These are phyloP conservation scores for Neofusicoccum ribis DNA, from an alignment of 2,329 filamentous ascomycete species.

Conservation along the genomic window DNA sequence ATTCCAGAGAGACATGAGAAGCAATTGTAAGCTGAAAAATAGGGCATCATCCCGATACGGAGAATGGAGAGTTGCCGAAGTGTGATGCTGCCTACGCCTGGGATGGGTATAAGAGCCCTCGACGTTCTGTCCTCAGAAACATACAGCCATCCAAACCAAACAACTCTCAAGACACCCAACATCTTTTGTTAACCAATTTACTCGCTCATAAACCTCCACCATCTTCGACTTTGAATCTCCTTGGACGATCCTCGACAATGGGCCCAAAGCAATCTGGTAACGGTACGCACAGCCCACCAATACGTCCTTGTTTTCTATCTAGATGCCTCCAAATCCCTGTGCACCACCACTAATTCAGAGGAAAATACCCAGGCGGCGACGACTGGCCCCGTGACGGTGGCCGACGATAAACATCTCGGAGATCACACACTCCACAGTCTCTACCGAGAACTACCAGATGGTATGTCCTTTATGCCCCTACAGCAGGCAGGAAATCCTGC, in stretches of 20 bases:
- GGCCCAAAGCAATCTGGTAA: not conserved
- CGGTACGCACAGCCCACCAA: not conserved
- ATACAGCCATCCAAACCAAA: not conserved
- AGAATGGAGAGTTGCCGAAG: not conserved
- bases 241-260: not conserved
- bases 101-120: not conserved
- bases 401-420: not conserved
- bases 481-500: too few species aligned
- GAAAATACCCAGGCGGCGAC: not conserved
- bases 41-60: not conserved
- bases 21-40: not conserved
- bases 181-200: not conserved
- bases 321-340: too few species aligned
- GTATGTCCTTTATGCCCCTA: not conserved
- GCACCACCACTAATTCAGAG: not conserved
- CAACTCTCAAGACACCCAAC: not conserved
- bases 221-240: not conserved
- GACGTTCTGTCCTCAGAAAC: not conserved
- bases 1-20: not conserved
- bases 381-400: slow-evolving; percentile 3
- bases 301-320: not conserved
- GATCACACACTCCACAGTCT: not conserved
- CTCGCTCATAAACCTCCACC: not conserved
- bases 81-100: not conserved
- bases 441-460: not conserved